These are phyloP conservation scores for Prunus davidiana DNA, from an alignment of 306 rosid genomes.

Conservation along the genomic window DNA sequence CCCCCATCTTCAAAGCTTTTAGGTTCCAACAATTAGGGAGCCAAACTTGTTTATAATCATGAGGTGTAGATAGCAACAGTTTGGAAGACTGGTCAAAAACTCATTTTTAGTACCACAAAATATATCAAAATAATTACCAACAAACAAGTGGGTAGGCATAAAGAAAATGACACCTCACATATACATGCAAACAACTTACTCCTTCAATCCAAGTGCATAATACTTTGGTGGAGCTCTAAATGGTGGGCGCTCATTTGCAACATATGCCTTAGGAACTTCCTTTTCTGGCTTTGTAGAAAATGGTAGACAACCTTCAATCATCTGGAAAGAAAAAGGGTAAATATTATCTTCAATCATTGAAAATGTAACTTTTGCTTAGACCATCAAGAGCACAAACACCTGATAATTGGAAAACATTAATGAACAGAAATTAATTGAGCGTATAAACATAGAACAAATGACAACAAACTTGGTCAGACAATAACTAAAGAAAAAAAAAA, in stretches of 20 bases:
- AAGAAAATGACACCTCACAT: background rate
- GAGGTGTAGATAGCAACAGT: background rate
- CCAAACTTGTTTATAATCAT: background rate
- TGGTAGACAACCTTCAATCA: slow-evolving; percentile 89
- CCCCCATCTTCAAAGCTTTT: background rate
- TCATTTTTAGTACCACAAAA: background rate
- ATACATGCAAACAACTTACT: slow-evolving; percentile 40
- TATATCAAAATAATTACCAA: background rate
- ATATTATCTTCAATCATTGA: slow-evolving; percentile 19
- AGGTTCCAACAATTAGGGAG: background rate
- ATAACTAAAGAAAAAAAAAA: too few relatives aligned
- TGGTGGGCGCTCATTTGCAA: slow-evolving; percentile 74
- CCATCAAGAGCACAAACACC: background rate
- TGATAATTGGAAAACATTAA: background rate
- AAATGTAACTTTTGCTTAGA: background rate
- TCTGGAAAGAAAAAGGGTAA: slow-evolving; percentile 44
- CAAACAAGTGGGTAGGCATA: background rate
- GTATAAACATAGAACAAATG: too few relatives aligned
- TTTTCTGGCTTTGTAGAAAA: slow-evolving; percentile 55
- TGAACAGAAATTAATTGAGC: background rate
- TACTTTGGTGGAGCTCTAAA: slow-evolving; percentile 71
- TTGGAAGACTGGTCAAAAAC: background rate
- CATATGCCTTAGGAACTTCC: slow-evolving; percentile 72
- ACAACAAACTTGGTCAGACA: too few relatives aligned
- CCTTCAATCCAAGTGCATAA: slow-evolving; percentile 73